A percentile compares a stretch with the other conserved stretches of the same genome.
These are phyloP conservation scores for Plasmodium blacklocki DNA, from an alignment of 169 alveolate genomes.

Conservation along the genomic window DNA sequence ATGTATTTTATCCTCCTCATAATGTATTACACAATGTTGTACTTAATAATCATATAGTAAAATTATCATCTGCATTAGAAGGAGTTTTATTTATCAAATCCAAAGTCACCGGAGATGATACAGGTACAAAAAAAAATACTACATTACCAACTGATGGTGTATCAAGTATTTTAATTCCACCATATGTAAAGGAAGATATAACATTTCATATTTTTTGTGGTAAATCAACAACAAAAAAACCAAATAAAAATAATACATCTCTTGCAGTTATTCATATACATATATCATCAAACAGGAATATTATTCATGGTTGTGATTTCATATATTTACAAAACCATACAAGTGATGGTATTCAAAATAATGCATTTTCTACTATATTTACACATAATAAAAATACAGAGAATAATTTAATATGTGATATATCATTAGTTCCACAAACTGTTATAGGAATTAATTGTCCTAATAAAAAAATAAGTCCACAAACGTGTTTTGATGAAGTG, in stretches of 20 bases:
- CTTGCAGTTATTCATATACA: slow-evolving; percentile 28
- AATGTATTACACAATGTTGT: slow-evolving; percentile 26
- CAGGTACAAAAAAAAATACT: background rate
- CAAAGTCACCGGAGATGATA: background rate
- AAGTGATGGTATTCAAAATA: background rate
- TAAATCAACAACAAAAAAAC: slow-evolving; percentile 11
- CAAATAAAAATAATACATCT: slow-evolving; percentile 31
- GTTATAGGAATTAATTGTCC: slow-evolving; percentile 67
- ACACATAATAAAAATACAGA: slow-evolving; percentile 7
- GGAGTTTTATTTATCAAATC: slow-evolving; percentile 20
- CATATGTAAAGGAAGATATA: slow-evolving; percentile 41
- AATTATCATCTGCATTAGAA: slow-evolving; percentile 13
- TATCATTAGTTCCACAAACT: slow-evolving; percentile 16
- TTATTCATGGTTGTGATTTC: slow-evolving; percentile 53
- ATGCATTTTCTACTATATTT: background rate
- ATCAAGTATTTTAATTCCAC: slow-evolving; percentile 36
- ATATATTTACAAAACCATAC: slow-evolving; percentile 2
- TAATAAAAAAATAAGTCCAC: slow-evolving; percentile 13
- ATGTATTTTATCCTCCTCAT: slow-evolving; percentile 43
- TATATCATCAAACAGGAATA: slow-evolving; percentile 37
- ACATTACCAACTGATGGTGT: slow-evolving; percentile 32
- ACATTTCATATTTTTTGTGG: slow-evolving; percentile 53
- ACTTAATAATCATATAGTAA: slow-evolving; percentile 20
- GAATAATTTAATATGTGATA: slow-evolving; percentile 2
- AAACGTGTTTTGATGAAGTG: slow-evolving; percentile 23